These are phyloP conservation scores for Ophiognomonia clavigignenti-juglandacearum DNA, from an alignment of 2,329 filamentous ascomycete genomes.

Conservation along the genomic window DNA sequence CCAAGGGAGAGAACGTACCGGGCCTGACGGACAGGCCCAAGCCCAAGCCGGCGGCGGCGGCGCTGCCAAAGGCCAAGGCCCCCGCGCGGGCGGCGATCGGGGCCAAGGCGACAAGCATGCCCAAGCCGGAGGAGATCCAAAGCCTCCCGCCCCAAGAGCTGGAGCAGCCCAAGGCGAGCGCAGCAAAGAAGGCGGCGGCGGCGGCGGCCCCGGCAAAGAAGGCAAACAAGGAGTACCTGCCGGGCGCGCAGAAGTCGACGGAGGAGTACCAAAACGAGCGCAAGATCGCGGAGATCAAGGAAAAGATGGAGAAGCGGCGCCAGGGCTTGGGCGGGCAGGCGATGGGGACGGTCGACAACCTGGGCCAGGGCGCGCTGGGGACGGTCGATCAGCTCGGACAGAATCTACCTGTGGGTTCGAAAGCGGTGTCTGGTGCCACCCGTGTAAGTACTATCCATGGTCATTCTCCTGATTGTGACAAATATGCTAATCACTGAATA, in stretches of 20 bases:
- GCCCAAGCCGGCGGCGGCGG: conserved; percentile 6
- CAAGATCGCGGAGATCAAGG: conserved; percentile 5
- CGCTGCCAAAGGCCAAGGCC: neutral
- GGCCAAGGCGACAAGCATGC: conserved; percentile 6
- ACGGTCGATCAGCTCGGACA: conserved; percentile 11
- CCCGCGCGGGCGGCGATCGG: neutral
- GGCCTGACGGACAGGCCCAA: conserved; percentile 12
- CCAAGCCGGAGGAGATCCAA: conserved; percentile 7
- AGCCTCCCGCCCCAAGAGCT: neutral
- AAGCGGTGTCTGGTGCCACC: conserved; percentile 12
- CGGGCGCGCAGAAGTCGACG: conserved; percentile 7
- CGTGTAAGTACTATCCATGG: too few species aligned
- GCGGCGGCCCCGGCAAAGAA: neutral
- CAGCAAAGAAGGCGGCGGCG: conserved; percentile 1
- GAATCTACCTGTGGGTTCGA: conserved; percentile 10
- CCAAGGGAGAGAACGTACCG: conserved; percentile 14
- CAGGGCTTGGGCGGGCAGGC: conserved; percentile 5
- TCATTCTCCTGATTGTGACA: too few species aligned
- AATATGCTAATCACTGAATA: too few species aligned
- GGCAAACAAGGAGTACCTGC: conserved; percentile 13
- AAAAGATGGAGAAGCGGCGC: conserved; percentile 3
- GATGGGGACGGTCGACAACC: conserved; percentile 4
- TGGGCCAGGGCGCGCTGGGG: conserved; percentile 7
- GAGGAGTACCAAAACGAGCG: conserved; percentile 12
- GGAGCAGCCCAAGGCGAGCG: conserved; percentile 1